phyloP scores from a whole-genome alignment of 768 basidiomycete genomes.

The Boletus pseudopeckii region DNA sequence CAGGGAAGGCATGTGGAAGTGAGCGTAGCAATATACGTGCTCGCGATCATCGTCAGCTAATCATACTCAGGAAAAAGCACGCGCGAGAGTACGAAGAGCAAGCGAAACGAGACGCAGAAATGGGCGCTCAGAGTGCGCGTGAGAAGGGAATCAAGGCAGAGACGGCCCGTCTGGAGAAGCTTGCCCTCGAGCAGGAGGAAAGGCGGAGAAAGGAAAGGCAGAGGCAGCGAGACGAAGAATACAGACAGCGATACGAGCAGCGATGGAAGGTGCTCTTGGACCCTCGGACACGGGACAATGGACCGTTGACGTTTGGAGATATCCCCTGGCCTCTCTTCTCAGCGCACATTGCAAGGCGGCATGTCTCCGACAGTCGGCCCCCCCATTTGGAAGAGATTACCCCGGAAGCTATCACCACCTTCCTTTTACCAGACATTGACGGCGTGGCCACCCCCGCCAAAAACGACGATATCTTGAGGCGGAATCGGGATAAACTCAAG shows the following conservation, averaged over 20 bases:
- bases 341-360: conserved; percentile 23
- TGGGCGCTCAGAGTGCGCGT: conserved; percentile 49
- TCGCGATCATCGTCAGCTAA: conserved; percentile 1
- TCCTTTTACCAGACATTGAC: conserved; percentile 43
- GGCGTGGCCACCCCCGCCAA: not conserved
- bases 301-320: conserved; percentile 46
- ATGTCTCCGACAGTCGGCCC: conserved; percentile 7
- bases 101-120: conserved; percentile 50
- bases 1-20: conserved; percentile 91
- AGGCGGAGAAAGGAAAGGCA: conserved; percentile 48
- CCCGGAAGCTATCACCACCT: conserved; percentile 50
- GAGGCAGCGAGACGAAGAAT: conserved; percentile 40
- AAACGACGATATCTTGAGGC: conserved; percentile 35
- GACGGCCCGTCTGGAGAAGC: conserved; percentile 46
- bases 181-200: conserved; percentile 50
- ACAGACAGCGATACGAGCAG: conserved; percentile 51
- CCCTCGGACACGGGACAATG: conserved; percentile 21
- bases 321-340: conserved; percentile 71
- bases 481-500: conserved; percentile 57
- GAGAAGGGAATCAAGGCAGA: conserved; percentile 55
- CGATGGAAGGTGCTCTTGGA: conserved; percentile 54
- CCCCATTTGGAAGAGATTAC: conserved; percentile 50
- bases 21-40: conserved; percentile 21
- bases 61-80: conserved; percentile 54
- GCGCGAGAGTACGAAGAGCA: conserved; percentile 64